Percentiles rank a stretch among this genome's conserved stretches.
Evolutionary conservation across 2,329 filamentous ascomycete species (phyloP).

Genomic region (Cyphellophora attinorum): DNA sequence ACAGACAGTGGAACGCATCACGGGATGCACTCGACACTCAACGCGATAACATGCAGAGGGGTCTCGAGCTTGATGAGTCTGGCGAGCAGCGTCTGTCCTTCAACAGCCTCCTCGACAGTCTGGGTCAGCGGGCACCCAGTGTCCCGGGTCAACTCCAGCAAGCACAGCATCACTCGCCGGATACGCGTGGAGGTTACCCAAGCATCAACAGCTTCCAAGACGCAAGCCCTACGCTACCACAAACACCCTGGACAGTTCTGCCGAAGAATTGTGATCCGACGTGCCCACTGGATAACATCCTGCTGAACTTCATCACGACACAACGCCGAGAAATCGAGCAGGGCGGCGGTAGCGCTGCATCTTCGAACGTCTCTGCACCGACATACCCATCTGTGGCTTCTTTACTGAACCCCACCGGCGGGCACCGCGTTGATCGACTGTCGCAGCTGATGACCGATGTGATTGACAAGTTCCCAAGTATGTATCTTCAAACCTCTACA

Average conservation of each 20-base stretch:
- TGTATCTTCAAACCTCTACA: too few relatives aligned
- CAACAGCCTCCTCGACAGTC: slow-evolving; percentile 60
- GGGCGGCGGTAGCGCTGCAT: slow-evolving; percentile 52
- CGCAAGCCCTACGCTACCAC: slow-evolving; percentile 6
- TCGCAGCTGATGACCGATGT: slow-evolving; percentile 83
- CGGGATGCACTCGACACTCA: slow-evolving; percentile 32
- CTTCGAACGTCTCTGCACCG: slow-evolving; percentile 53
- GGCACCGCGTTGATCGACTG: slow-evolving; percentile 59
- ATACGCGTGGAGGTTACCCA: slow-evolving; percentile 13
- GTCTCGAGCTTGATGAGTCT: slow-evolving; percentile 47
- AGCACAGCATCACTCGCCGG: slow-evolving; percentile 4
- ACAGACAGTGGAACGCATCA: slow-evolving; percentile 9
- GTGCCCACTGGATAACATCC: slow-evolving; percentile 67
- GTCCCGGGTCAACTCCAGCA: background rate
- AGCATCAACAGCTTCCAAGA: slow-evolving; percentile 18
- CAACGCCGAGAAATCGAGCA: slow-evolving; percentile 52
- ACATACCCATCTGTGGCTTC: slow-evolving; percentile 71
- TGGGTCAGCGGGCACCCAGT: slow-evolving; percentile 45
- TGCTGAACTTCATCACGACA: slow-evolving; percentile 68
- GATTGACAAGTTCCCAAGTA: slow-evolving; percentile 69
- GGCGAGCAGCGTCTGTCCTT: slow-evolving; percentile 62
- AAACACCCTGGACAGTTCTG: slow-evolving; percentile 29
- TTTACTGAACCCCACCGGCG: slow-evolving; percentile 54
- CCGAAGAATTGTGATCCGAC: slow-evolving; percentile 58
- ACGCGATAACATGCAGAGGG: slow-evolving; percentile 28